Evolutionary conservation across 1,139 yeast species (phyloP).

Genomic region (Casaregolazyma lundiana): DNA sequence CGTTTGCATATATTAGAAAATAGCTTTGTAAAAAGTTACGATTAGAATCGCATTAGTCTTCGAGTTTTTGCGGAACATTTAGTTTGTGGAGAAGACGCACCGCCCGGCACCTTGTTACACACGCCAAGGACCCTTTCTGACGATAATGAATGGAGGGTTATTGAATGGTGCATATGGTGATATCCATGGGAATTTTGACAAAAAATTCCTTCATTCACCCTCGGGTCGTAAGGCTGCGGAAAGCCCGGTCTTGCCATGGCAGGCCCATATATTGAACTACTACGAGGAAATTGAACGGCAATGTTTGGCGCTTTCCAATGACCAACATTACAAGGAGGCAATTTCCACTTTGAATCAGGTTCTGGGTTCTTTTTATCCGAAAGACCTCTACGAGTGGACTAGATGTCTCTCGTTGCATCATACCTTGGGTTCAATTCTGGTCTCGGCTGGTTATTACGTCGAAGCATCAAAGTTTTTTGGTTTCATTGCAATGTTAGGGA

Average conservation of each 20-base stretch:
- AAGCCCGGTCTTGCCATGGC: background rate
- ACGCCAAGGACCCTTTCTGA: too few relatives aligned
- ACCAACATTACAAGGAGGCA: conserved; percentile 7
- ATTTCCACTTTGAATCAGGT: background rate
- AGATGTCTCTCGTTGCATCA: conserved; percentile 27
- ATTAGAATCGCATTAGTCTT: background rate
- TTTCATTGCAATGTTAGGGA: conserved; percentile 16
- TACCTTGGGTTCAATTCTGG: conserved; percentile 28
- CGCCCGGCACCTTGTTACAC: too few relatives aligned
- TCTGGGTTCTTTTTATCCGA: conserved; percentile 4
- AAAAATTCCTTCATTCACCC: background rate
- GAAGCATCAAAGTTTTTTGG: conserved; percentile 23
- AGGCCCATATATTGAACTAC: background rate
- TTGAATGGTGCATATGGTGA: background rate
- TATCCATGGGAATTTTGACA: background rate
- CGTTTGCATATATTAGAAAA: background rate
- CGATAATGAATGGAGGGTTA: background rate
- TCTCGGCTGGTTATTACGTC: conserved; percentile 17
- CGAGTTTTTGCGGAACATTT: background rate
- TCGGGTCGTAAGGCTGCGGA: background rate
- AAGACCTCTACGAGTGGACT: conserved; percentile 21
- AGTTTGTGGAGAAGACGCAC: background rate
- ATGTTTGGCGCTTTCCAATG: conserved; percentile 1
- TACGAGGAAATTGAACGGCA: conserved; percentile 6
- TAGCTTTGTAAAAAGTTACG: background rate